Base-by-base conservation (phyloP, 768 basidiomycete species). In the Boletus subcaerulescens region DNA sequence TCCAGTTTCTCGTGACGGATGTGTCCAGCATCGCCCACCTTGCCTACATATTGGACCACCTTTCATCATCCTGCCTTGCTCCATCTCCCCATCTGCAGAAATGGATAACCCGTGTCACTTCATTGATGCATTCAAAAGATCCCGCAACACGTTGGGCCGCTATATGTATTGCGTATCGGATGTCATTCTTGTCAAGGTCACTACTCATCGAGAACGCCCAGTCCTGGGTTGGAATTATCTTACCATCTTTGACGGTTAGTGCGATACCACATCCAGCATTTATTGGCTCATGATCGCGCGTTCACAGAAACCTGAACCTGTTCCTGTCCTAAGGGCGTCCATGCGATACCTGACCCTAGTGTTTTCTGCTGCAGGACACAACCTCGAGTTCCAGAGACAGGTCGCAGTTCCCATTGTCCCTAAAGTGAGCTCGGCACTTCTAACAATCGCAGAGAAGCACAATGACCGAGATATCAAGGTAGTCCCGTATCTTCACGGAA, bases 321-420 rank as follows among this genome's bases (percentile, higher is more conserved):
- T 70, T 2, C 83, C 88, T 26, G 76, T 76, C 11, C 53, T 84
- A 38, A 88, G 83, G 66, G 85, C 83, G 4, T 75, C 83, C 13
- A 79, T 89, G n/a, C 77, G 84, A 43, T 81, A 92, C 17, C 63
- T 89, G 45, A 69, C 79, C 40, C 71, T 77, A 20, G 77, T 93
- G 5, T 87, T 91, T 63, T 79, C 77, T 26, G 74, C 73, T 49
- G 82, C 85, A 3, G 71, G 72, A 22, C 80, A 83, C 65, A 74
- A 81, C n/a, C 75, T 84, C 31, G 91, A 93, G 69, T 93, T 91
- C 69, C 89, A 92, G 65, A 77, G 92, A 65, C 91, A 93, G 69
- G 74, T 91, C 4, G 81, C 80, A 35, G 75, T 77, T 5, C 91
- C 92, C 3, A 84, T 84, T 61, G 77, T 91, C 24, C 77, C 85